These are phyloP conservation scores for Coemansia sp. DNA, from an alignment of 192 early-diverging fungal species.

Conservation along the genomic window DNA sequence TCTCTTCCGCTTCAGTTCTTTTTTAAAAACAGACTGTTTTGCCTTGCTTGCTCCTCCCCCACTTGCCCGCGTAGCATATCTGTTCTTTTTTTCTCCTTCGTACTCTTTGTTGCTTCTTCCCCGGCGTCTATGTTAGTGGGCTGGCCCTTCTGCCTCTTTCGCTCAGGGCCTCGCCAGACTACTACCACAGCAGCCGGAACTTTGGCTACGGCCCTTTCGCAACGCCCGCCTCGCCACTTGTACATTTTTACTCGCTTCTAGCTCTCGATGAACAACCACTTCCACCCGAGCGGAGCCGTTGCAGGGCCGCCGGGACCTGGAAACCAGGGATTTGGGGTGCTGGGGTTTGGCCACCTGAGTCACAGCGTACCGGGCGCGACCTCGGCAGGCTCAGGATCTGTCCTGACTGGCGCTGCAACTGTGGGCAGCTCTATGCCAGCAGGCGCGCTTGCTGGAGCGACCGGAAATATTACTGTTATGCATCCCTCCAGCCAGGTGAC, in stretches of 20 bases:
- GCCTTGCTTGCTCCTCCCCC: neutral
- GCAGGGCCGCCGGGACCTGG: neutral
- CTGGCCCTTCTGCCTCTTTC: neutral
- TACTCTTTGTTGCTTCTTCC: neutral
- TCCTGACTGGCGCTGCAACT: neutral
- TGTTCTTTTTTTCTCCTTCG: too few relatives aligned
- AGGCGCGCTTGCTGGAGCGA: neutral
- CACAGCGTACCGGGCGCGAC: conserved; percentile 2
- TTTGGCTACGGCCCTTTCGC: too few relatives aligned
- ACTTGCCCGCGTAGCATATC: neutral
- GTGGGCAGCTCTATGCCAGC: neutral
- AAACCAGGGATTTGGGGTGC: conserved; percentile 25
- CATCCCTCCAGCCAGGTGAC: conserved; percentile 6
- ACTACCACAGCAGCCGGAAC: conserved; percentile 3
- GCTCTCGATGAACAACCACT: conserved; percentile 11
- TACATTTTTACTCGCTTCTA: neutral
- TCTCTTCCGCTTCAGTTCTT: neutral
- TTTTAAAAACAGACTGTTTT: neutral
- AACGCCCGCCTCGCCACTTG: too few relatives aligned
- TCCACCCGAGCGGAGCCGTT: conserved; percentile 3
- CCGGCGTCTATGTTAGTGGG: conserved; percentile 5
- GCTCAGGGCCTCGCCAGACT: conserved; percentile 1
- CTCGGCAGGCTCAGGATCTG: neutral
- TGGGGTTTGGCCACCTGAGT: conserved; percentile 37
- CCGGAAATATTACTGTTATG: conserved; percentile 15